Conservation (phyloP, 1,284 basidiomycete genomes). For the Meira miltonrushii region DNA sequence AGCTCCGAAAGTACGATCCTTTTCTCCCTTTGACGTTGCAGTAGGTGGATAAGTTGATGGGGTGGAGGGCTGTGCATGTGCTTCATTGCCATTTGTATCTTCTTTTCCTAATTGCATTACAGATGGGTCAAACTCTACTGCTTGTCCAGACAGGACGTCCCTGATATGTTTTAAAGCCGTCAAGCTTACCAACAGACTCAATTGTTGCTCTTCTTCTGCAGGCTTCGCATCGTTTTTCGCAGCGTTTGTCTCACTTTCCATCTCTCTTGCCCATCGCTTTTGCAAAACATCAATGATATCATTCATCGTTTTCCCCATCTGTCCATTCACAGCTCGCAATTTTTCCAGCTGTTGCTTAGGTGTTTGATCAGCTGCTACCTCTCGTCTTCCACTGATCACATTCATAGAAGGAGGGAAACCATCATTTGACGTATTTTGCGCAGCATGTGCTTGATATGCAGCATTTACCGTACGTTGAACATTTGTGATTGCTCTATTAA, state of each 20-base stretch:
- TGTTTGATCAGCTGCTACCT: background rate
- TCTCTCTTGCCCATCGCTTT: constrained; percentile 20
- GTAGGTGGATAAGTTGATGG: too few species aligned
- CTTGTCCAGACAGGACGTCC: constrained; percentile 33
- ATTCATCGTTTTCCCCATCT: constrained; percentile 26
- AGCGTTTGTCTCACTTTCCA: background rate
- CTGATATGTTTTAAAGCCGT: constrained; percentile 42
- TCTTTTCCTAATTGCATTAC: constrained; percentile 1
- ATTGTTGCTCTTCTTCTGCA: constrained; percentile 6
- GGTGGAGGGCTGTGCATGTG: background rate
- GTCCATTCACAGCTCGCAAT: constrained; percentile 24
- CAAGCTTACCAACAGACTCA: constrained; percentile 32
- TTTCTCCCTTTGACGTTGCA: background rate
- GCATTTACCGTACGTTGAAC: constrained; percentile 31
- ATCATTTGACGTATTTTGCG: background rate
- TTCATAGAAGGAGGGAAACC: constrained; percentile 11
- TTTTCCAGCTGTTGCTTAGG: constrained; percentile 15
- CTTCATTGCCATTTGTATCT: background rate
- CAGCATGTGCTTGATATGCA: constrained; percentile 15
- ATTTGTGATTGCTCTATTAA: constrained; percentile 26
- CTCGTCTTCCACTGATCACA: background rate
- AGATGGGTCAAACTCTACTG: constrained; percentile 31
- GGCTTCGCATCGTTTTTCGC: background rate
- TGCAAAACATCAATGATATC: constrained; percentile 27
- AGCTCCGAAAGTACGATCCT: background rate